Conservation (phyloP, 495 filamentous ascomycete genomes). For the Pseudevernia furfuracea region DNA sequence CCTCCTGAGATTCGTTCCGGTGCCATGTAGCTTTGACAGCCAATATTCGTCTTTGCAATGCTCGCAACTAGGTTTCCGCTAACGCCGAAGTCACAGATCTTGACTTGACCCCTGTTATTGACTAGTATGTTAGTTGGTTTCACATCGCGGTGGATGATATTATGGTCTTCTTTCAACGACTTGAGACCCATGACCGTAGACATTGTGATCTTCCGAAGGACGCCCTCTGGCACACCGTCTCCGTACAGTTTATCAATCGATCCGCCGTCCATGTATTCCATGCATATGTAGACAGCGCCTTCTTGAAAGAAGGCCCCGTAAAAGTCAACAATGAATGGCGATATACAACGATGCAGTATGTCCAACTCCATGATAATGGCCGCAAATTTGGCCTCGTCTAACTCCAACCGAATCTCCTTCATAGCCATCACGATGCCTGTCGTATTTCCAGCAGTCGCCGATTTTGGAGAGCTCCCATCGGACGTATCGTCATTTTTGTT, state of each 20-base stretch:
- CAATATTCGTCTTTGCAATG: constrained; percentile 98
- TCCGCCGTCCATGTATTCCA: constrained; percentile 99
- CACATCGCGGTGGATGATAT: constrained; percentile 98
- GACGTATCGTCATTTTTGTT: constrained; percentile 27
- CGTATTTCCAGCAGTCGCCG: constrained; percentile 33
- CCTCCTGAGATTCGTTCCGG: constrained; percentile 89
- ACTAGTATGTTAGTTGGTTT: constrained; percentile 97
- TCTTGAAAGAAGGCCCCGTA: constrained; percentile 99
- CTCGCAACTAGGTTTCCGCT: constrained; percentile 94
- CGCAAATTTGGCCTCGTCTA: constrained; percentile 93
- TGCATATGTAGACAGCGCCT: constrained; percentile 97
- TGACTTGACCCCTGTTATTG: constrained; percentile 84
- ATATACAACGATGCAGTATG: constrained; percentile 89
- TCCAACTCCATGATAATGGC: constrained; percentile 98
- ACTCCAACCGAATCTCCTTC: constrained; percentile 96
- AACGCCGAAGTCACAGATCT: constrained; percentile 98
- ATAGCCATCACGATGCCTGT: constrained; percentile 90
- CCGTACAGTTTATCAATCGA: constrained; percentile 94
- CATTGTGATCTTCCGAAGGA: constrained; percentile 86
- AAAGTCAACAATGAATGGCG: constrained; percentile 95
- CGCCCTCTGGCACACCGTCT: constrained; percentile 82
- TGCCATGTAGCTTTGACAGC: constrained; percentile 99
- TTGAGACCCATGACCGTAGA: constrained; percentile 88
- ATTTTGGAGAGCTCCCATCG: constrained; percentile 20
- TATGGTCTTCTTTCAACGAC: constrained; percentile 92